Evolutionary conservation across 2,329 filamentous ascomycete species (phyloP), one percentile per base, ranked within the genome.

Genomic region (Botrytis pseudocinerea): DNA sequence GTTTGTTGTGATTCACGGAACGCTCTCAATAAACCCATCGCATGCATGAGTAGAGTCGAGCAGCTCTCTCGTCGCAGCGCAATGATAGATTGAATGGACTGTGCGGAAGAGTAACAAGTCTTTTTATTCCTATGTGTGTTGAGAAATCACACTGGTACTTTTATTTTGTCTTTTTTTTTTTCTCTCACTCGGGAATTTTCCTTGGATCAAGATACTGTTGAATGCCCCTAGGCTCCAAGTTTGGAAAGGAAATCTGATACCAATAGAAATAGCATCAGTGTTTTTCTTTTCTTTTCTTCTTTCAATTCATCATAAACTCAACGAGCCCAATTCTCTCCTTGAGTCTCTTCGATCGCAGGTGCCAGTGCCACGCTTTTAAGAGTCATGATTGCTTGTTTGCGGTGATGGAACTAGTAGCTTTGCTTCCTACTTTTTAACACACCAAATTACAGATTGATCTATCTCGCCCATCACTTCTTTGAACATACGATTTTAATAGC

Each of bases 231-330:
- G 35, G 35, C 35, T 35, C 5, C 8, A 16, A 1, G 12, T 16
- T 6, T 14, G 8, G 7, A 4, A 28, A 8, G 0, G 3, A 14
- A 14, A 0, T n/a, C 2, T 14, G 0, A 4, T 18, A 16, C 0
- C 14, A 57, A 18, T 1, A 28, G 16, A 14, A 57, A 28, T 57
- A 28, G 14, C 14, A 28, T 28, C 51, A 9, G 28, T 4, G 0
- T 57, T 57, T 1, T 18, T 18, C 32, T 32, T 3, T 32, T 32
- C 32, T 32, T 3, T 32, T 32, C 32, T 32, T 32, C 4, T 28
- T 4, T 2, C 14, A 18, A 32, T 57, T 32, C 51, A 9, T 6
- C n/a, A 57, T 7, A 57, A 32, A 2, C 18, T 28, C n/a, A 18
- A 8, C 51, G 7, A 57, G n/a, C n/a, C 14, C 14, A 18, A 18